Evolutionary conservation across 1,284 basidiomycete genomes (phyloP).

Genomic region (Gomphus sp.): DNA sequence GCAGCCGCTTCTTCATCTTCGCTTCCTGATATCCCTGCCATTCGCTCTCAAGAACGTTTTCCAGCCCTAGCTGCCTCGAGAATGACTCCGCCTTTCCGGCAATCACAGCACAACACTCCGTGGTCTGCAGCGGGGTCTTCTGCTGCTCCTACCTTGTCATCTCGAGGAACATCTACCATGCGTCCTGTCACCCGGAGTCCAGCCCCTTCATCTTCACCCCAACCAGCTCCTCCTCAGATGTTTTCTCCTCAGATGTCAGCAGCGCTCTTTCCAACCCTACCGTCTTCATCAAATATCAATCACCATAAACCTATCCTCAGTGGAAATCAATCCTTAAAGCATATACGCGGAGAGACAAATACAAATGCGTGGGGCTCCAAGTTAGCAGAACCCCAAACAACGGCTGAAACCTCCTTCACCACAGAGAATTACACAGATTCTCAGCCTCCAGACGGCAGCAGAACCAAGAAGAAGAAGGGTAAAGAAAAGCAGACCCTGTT

Average conservation of each 20-base stretch:
- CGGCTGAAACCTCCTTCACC: slow-evolving; percentile 12
- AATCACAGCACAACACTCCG: slow-evolving; percentile 42
- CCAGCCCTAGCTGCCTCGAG: slow-evolving; percentile 30
- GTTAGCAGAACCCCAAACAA: slow-evolving; percentile 13
- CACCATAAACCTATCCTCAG: slow-evolving; percentile 44
- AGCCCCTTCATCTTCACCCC: not conserved
- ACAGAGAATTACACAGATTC: slow-evolving; percentile 9
- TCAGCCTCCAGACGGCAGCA: slow-evolving; percentile 24
- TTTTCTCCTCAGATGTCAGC: slow-evolving; percentile 6
- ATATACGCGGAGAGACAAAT: slow-evolving; percentile 50
- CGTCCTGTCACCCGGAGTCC: slow-evolving; percentile 19
- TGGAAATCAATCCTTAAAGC: slow-evolving; percentile 60
- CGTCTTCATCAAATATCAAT: slow-evolving; percentile 18
- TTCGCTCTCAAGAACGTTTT: slow-evolving; percentile 27
- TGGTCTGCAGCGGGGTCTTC: slow-evolving; percentile 33
- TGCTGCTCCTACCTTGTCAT: slow-evolving; percentile 18
- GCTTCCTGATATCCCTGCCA: slow-evolving; percentile 26
- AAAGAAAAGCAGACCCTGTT: slow-evolving; percentile 83
- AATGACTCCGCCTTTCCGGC: slow-evolving; percentile 27
- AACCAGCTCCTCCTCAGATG: too few species aligned
- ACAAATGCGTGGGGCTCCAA: slow-evolving; percentile 40
- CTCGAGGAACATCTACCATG: not conserved
- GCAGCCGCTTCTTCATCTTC: slow-evolving; percentile 60
- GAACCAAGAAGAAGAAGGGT: slow-evolving; percentile 71
- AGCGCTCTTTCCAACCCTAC: slow-evolving; percentile 5